These are phyloP conservation scores for Taphrina confusa DNA, from an alignment of 1,139 yeast genomes.

Conservation along the genomic window DNA sequence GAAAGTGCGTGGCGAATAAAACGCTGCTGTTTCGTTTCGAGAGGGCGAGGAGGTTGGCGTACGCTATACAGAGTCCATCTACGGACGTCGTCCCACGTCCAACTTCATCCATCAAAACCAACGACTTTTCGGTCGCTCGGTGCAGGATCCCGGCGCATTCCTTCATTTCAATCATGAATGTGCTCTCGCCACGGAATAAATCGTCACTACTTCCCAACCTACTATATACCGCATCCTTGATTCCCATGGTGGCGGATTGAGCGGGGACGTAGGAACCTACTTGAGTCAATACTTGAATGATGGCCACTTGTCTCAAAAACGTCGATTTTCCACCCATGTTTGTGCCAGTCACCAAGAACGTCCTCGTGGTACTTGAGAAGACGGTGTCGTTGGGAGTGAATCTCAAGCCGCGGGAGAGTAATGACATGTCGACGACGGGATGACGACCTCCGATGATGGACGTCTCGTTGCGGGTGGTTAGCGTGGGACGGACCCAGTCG, in stretches of 20 bases:
- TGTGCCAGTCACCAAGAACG: constrained; percentile 64
- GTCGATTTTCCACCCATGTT: constrained; percentile 99
- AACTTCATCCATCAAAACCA: constrained; percentile 92
- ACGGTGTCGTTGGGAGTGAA: constrained; percentile 68
- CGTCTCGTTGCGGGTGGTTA: constrained; percentile 49
- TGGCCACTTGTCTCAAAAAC: constrained; percentile 80
- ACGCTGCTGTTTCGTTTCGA: constrained; percentile 65
- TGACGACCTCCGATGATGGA: constrained; percentile 65
- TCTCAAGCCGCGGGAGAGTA: constrained; percentile 49
- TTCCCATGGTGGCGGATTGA: constrained; percentile 63
- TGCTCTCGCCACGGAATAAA: constrained; percentile 77
- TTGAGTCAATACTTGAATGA: constrained; percentile 60
- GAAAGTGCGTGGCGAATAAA: constrained; percentile 88
- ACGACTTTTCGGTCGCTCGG: constrained; percentile 71
- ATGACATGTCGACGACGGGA: constrained; percentile 80
- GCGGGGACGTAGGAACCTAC: constrained; percentile 55
- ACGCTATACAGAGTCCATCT: constrained; percentile 91
- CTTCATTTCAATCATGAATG: constrained; percentile 98
- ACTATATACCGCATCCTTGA: constrained; percentile 84
- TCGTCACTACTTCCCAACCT: constrained; percentile 62
- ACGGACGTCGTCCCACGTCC: constrained; percentile 91
- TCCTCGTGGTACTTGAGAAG: constrained; percentile 49
- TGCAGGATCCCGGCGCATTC: constrained; percentile 79
- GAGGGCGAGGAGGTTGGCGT: constrained; percentile 68
- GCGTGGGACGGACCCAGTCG: constrained; percentile 64